Conservation (phyloP, 2,329 filamentous ascomycete genomes). For the Gnomoniopsis smithogilvyi region DNA sequence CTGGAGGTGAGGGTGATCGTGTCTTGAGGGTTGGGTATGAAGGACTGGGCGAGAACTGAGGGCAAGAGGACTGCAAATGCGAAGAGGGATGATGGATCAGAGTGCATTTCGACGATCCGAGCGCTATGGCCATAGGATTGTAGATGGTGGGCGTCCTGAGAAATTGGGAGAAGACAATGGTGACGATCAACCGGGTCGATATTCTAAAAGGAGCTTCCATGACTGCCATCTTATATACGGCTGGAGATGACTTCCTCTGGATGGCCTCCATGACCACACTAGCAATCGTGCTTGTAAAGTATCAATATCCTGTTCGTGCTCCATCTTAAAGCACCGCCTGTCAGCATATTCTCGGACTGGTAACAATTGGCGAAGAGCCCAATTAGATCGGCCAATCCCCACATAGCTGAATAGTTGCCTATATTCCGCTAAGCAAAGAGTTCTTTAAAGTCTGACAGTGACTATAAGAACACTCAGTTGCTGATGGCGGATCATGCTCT, state of each 20-base stretch:
- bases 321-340: background rate
- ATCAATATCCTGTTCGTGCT: background rate
- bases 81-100: background rate
- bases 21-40: constrained; percentile 2
- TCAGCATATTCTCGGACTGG: too few relatives aligned
- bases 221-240: background rate
- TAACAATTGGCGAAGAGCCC: background rate
- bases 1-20: background rate
- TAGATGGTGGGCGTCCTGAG: background rate
- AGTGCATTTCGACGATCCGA: background rate
- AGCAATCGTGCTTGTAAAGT: background rate
- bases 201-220: background rate
- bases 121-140: background rate
- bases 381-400: background rate
- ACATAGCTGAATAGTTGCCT: background rate
- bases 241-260: background rate
- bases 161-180: background rate
- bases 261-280: background rate
- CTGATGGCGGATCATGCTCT: background rate
- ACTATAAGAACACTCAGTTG: background rate
- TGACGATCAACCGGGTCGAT: background rate
- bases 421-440: background rate
- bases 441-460: background rate
- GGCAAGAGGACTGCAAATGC: background rate
- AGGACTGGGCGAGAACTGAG: background rate